Conservation (phyloP, 495 filamentous ascomycete species). For the Tuber microsphaerosporum region DNA sequence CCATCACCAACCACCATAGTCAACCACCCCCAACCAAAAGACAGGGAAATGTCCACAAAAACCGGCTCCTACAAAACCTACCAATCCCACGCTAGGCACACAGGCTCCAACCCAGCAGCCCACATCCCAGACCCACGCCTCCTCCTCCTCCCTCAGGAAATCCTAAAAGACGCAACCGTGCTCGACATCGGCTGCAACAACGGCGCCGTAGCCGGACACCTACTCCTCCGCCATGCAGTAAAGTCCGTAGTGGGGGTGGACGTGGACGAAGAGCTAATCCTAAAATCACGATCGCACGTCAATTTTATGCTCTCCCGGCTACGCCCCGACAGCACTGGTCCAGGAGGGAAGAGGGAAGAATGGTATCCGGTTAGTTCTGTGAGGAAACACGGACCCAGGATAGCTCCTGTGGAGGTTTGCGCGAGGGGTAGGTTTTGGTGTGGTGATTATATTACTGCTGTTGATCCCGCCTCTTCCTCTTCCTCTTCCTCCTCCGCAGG, state of each 20-base stretch:
- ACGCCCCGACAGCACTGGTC: conserved; percentile 1
- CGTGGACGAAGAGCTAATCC: conserved; percentile 41
- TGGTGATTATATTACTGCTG: conserved; percentile 39
- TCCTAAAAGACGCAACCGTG: conserved; percentile 40
- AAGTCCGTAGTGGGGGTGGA: conserved; percentile 43
- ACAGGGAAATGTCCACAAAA: neutral
- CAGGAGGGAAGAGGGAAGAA: conserved; percentile 9
- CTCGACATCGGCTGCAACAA: conserved; percentile 46
- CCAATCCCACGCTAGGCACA: conserved; percentile 34
- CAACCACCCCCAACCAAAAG: too few species aligned
- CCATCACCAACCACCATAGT: neutral
- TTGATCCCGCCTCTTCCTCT: conserved; percentile 12
- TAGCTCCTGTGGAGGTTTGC: conserved; percentile 27
- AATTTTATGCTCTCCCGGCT: conserved; percentile 41
- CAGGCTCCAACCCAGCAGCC: conserved; percentile 34
- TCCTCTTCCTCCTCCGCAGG: conserved; percentile 15
- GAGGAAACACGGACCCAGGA: conserved; percentile 39
- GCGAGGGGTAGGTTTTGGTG: conserved; percentile 38
- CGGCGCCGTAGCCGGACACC: conserved; percentile 42
- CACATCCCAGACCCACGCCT: conserved; percentile 44
- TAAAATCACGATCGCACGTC: conserved; percentile 41
- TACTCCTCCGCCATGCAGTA: conserved; percentile 20
- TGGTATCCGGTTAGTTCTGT: conserved; percentile 46
- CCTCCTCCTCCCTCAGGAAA: conserved; percentile 27
- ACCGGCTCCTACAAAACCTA: conserved; percentile 17